These are phyloP conservation scores for Lophium mytilinum DNA, from an alignment of 495 filamentous ascomycete species.

Conservation along the genomic window DNA sequence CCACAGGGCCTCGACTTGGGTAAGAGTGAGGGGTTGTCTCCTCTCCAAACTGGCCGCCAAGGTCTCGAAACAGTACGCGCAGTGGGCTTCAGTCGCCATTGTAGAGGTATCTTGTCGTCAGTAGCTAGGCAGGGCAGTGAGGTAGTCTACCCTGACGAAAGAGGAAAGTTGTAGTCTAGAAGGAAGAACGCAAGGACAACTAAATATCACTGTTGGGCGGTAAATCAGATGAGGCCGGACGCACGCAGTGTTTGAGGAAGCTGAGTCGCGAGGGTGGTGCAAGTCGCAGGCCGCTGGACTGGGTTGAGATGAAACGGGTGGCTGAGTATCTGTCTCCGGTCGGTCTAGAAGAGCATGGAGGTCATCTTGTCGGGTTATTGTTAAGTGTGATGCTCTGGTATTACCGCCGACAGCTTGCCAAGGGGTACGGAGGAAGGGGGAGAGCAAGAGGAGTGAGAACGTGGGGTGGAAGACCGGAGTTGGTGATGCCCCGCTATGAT, in stretches of 20 bases:
- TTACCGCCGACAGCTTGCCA: neutral
- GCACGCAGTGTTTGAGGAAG: too few relatives aligned
- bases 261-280: too few relatives aligned
- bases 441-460: neutral
- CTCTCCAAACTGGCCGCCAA: slow-evolving; percentile 60
- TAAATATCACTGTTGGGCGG: too few relatives aligned
- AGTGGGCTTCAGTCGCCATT: slow-evolving; percentile 81
- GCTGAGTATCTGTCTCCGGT: too few relatives aligned
- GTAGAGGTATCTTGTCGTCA: slow-evolving; percentile 1
- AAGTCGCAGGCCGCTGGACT: too few relatives aligned
- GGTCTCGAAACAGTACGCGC: slow-evolving; percentile 84
- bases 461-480: neutral
- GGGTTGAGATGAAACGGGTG: too few relatives aligned
- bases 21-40: slow-evolving; percentile 49
- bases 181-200: too few relatives aligned
- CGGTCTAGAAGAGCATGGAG: neutral
- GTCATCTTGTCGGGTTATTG: neutral
- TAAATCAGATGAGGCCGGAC: too few relatives aligned
- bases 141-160: too few relatives aligned
- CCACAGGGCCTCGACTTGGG: slow-evolving; percentile 66
- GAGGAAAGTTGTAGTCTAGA: too few relatives aligned
- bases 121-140: neutral
- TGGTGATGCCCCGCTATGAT: too few relatives aligned
- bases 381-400: neutral
- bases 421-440: neutral